Conservation (phyloP, 83 land plant species). For the Thuja plicata region DNA sequence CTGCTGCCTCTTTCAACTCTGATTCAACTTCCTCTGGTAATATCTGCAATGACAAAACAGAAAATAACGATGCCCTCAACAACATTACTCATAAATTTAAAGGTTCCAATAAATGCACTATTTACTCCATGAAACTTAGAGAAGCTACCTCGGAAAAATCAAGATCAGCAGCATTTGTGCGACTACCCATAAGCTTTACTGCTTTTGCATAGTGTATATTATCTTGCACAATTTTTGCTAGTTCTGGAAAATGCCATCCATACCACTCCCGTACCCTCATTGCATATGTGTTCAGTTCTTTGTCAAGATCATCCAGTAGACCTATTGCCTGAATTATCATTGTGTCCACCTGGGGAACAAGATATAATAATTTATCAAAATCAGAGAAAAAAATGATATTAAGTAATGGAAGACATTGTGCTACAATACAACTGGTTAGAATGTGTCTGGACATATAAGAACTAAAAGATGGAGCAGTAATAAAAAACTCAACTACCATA, state of each 20-base stretch:
- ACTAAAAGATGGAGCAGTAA: neutral
- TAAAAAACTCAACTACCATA: neutral
- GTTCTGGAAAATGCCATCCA: slow-evolving; percentile 99
- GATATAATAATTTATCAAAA: neutral
- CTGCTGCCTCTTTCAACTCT: slow-evolving; percentile 82
- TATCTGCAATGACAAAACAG: slow-evolving; percentile 28
- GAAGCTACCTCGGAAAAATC: slow-evolving; percentile 91
- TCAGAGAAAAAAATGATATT: neutral
- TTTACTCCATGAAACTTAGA: neutral
- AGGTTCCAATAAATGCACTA: neutral
- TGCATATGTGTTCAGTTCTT: slow-evolving; percentile 95
- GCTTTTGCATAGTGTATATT: slow-evolving; percentile 88
- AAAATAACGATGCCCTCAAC: neutral
- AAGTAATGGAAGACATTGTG: neutral
- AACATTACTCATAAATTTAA: neutral
- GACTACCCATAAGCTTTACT: slow-evolving; percentile 92
- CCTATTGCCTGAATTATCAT: slow-evolving; percentile 99
- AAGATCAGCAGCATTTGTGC: slow-evolving; percentile 77
- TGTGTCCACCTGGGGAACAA: slow-evolving; percentile 75
- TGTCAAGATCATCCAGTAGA: slow-evolving; percentile 96
- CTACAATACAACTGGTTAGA: neutral
- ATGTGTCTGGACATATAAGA: neutral
- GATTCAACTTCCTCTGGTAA: slow-evolving; percentile 85
- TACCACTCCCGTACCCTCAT: slow-evolving; percentile 99
- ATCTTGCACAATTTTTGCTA: slow-evolving; percentile 85